Percentiles rank a stretch among this genome's conserved stretches.
phyloP scores from a whole-genome alignment of 768 basidiomycete species.

The Mycena indigotica region DNA sequence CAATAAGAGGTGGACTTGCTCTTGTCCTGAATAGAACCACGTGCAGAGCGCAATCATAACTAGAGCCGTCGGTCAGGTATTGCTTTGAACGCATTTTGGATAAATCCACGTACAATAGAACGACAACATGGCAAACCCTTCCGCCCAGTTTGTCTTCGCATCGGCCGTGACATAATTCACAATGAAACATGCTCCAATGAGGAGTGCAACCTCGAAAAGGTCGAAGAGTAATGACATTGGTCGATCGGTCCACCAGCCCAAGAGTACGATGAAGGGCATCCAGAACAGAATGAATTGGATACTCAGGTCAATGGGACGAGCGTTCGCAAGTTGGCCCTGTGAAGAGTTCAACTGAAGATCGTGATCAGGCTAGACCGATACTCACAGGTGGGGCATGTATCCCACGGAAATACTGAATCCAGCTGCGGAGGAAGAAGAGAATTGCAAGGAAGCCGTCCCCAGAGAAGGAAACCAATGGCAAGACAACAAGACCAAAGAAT shows the following conservation, averaged over 20 bases:
- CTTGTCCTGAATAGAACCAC: slow-evolving; percentile 69
- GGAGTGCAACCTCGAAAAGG: slow-evolving; percentile 64
- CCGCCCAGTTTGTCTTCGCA: slow-evolving; percentile 77
- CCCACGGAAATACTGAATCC: slow-evolving; percentile 43
- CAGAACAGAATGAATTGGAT: slow-evolving; percentile 80
- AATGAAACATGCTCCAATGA: slow-evolving; percentile 70
- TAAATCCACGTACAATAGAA: slow-evolving; percentile 1
- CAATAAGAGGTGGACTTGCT: slow-evolving; percentile 46
- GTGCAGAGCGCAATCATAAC: slow-evolving; percentile 47
- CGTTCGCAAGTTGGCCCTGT: slow-evolving; percentile 58
- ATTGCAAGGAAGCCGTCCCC: slow-evolving; percentile 66
- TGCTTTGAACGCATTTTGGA: too few species aligned
- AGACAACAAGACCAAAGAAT: slow-evolving; percentile 74
- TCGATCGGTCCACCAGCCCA: slow-evolving; percentile 66
- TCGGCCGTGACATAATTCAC: slow-evolving; percentile 76
- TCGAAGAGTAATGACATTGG: slow-evolving; percentile 72
- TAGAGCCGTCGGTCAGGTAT: slow-evolving; percentile 35
- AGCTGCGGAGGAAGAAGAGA: slow-evolving; percentile 54
- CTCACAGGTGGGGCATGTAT: slow-evolving; percentile 43
- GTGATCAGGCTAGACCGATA: not conserved
- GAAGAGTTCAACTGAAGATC: not conserved
- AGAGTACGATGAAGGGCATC: slow-evolving; percentile 71
- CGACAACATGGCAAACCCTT: slow-evolving; percentile 73
- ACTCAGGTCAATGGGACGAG: slow-evolving; percentile 72
- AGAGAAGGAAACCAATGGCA: slow-evolving; percentile 74